Evolutionary conservation across 441 rosid species (phyloP), one percentile per base, ranked within the genome.

Genomic region (Croton setiger): DNA sequence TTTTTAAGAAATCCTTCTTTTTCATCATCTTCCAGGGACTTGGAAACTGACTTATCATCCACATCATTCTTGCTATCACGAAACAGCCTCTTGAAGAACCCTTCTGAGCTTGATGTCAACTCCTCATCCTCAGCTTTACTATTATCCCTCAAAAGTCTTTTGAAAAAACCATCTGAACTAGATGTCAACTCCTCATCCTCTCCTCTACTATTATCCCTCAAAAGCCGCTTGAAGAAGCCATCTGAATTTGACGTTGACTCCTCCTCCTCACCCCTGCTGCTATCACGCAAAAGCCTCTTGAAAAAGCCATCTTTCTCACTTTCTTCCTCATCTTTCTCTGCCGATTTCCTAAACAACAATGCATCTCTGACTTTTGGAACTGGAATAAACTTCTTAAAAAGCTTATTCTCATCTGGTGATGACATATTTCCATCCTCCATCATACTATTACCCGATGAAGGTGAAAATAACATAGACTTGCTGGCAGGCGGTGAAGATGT

Each of bases 351-450:
- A 76, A 92, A 92, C 82, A 90, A 76, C 65, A 95, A 79, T 20
- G 96, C 98, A 83, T 95, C 98, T 76, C 99, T 86, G 61, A 95
- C 88, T 83, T 90, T 95, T 35, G 95, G 90, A 71, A 96, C 87
- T 0, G 97, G 97, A 76, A 95, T 92, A 66, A 95, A 83, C 83
- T 90, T 95, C 80, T 87, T 95, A 76, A 92, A 92, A 79, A 90
- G 79, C 78, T 86, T 90, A 70, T 85, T 90, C 67, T 92, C 98
- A 64, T 90, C 98, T 3, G 88, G 85, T 36, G 94, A 77, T 60
- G 83, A 71, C 55, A 75, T 87, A 75, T 86, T 82, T 67, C 80
- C 83, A 78, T 90, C 99, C 78, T 90, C 96, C 60, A 72, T 86
- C 74, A 78, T 31, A 76, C 70, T 85, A 69, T 75, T 85, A 75